Evolutionary conservation across 2,329 filamentous ascomycete species (phyloP), one percentile per base, ranked within the genome.

Genomic region (Sporothrix schenckii): DNA sequence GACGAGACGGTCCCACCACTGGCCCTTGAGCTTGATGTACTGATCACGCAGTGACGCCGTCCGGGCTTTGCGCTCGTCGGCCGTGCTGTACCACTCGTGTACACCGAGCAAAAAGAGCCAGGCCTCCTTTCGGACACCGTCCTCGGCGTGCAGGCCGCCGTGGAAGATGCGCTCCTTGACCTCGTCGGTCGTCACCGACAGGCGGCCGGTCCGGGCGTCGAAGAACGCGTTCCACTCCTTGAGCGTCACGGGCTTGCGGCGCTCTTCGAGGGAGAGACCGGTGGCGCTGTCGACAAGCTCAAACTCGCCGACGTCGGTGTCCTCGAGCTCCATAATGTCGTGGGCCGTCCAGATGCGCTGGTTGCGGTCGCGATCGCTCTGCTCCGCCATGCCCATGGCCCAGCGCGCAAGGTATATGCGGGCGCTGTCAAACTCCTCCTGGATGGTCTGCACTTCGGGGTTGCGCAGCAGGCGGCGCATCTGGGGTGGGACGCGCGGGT

Each of bases 311-410:
- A 99, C 92, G 72, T 93, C 93, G 41, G 93, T 97, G 74, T 97
- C 91, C 78, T 99, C 96, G 78, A 96, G 91, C 76, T 97, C 94
- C 76, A 98, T 84, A 4, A 97, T 91, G 80, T 99, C 95, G 74
- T 89, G 90, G 0, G 93, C 94, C 0, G 94, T 97, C 92, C 93
- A 99, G 77, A 97, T 94, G 61, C 94, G 86, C 79, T 94, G 91
- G 67, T 89, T 92, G 30, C 91, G 85, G 76, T 99, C 95, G 52
- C 89, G 86, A 77, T 99, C 95, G 76, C 94, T 94, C 81, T 99
- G 95, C 79, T 99, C 96, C 0, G 95, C 94, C 74, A 99, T 97
- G 9, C 93, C 93, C 95, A 99, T 98, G 2, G 95, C 95, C 95
- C 95, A 99, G 73, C 95, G 87, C 27, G 95, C 95, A 52, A 99